phyloP scores from a whole-genome alignment of 768 basidiomycete genomes.

The Leucosporidium scottii region DNA sequence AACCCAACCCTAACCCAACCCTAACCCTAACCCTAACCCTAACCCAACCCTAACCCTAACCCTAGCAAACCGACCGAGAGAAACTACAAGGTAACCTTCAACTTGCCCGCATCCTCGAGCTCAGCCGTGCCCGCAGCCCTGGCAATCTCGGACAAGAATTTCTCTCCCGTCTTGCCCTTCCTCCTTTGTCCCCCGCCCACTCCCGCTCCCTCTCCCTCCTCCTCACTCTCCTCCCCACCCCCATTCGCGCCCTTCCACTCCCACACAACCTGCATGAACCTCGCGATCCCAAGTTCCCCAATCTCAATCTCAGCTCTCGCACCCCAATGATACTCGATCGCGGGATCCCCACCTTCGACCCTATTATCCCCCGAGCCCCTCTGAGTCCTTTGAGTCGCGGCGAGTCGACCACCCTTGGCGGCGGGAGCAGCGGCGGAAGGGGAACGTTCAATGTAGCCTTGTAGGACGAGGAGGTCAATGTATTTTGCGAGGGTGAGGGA shows the following conservation, averaged over 20 bases:
- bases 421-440: constrained; percentile 48
- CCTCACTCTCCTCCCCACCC: background rate
- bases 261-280: constrained; percentile 70
- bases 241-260: background rate
- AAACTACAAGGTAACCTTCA: background rate
- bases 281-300: constrained; percentile 65
- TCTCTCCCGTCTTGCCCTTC: constrained; percentile 18
- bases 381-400: constrained; percentile 47
- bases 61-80: too few relatives aligned
- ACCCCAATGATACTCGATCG: constrained; percentile 82
- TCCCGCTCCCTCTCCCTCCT: background rate
- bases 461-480: constrained; percentile 52
- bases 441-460: constrained; percentile 66
- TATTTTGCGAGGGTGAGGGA: constrained; percentile 57
- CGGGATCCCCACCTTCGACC: constrained; percentile 44
- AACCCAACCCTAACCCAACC: too few relatives aligned
- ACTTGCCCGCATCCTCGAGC: background rate
- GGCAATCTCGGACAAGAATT: constrained; percentile 19
- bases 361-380: background rate
- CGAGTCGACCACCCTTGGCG: constrained; percentile 3
- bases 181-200: too few relatives aligned
- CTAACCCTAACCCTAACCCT: too few relatives aligned
- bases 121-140: constrained; percentile 9
- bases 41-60: too few relatives aligned
- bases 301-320: constrained; percentile 70